A percentile compares a stretch with the other conserved stretches of the same genome.
phyloP scores from a whole-genome alignment of 2,329 filamentous ascomycete genomes.

The Monosporascus sp. region DNA sequence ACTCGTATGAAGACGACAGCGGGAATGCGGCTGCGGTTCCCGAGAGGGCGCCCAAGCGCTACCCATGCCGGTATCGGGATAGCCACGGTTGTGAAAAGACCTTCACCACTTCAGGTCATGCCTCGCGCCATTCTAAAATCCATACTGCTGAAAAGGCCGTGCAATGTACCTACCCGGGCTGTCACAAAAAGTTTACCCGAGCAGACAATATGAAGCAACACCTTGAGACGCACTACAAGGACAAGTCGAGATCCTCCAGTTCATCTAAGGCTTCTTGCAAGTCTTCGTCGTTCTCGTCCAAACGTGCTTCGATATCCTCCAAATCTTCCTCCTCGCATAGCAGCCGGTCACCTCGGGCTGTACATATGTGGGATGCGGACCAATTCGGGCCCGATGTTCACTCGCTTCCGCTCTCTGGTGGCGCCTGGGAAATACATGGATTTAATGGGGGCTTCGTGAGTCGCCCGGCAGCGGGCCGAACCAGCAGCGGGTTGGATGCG shows the following conservation, averaged over 20 bases:
- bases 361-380: slow-evolving; percentile 37
- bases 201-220: slow-evolving; percentile 89
- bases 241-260: slow-evolving; percentile 44
- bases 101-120: slow-evolving; percentile 80
- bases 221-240: slow-evolving; percentile 69
- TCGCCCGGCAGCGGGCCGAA: slow-evolving; percentile 37
- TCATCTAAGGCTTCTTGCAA: slow-evolving; percentile 27
- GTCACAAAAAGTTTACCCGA: slow-evolving; percentile 75
- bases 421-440: slow-evolving; percentile 44
- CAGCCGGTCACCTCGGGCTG: slow-evolving; percentile 25
- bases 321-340: slow-evolving; percentile 28
- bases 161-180: slow-evolving; percentile 61
- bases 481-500: slow-evolving; percentile 50
- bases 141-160: slow-evolving; percentile 78
- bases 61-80: slow-evolving; percentile 69
- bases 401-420: slow-evolving; percentile 32
- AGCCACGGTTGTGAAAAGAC: slow-evolving; percentile 69
- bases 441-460: slow-evolving; percentile 40
- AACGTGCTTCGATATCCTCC: slow-evolving; percentile 27
- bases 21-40: slow-evolving; percentile 35
- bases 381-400: slow-evolving; percentile 29
- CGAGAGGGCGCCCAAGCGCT: slow-evolving; percentile 58
- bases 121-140: slow-evolving; percentile 80
- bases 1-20: slow-evolving; percentile 49
- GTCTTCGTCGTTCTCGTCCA: slow-evolving; percentile 20